Conservation (phyloP, 2,329 filamentous ascomycete species). For the Immersiporthe knoxdaviesiana region DNA sequence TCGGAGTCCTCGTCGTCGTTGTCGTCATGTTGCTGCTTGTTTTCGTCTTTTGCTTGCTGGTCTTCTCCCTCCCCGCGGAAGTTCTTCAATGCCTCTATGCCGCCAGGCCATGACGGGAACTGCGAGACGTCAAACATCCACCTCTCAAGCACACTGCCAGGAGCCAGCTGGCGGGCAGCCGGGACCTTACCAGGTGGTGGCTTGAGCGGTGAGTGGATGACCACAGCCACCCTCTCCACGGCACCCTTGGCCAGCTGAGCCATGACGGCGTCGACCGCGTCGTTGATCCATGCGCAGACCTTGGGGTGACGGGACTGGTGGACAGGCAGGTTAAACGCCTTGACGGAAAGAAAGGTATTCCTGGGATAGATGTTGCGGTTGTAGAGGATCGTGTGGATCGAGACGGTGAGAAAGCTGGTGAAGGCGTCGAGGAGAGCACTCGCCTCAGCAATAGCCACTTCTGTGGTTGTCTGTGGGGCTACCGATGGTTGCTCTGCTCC, state of each 20-base stretch:
- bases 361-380: conserved; percentile 79
- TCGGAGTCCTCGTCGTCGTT: conserved; percentile 31
- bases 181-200: conserved; percentile 30
- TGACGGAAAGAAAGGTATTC: conserved; percentile 75
- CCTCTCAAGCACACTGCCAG: conserved; percentile 56
- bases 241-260: conserved; percentile 66
- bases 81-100: conserved; percentile 38
- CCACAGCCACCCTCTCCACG: conserved; percentile 52
- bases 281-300: conserved; percentile 83
- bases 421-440: conserved; percentile 69
- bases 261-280: conserved; percentile 74
- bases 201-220: conserved; percentile 45
- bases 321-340: conserved; percentile 82
- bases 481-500: conserved; percentile 11
- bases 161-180: conserved; percentile 30
- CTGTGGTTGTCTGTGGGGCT: conserved; percentile 21
- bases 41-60: conserved; percentile 19
- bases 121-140: conserved; percentile 62
- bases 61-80: conserved; percentile 34
- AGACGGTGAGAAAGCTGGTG: conserved; percentile 77
- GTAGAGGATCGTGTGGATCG: conserved; percentile 85
- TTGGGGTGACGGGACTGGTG: conserved; percentile 84
- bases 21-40: conserved; percentile 21
- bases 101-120: conserved; percentile 53
- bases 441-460: conserved; percentile 46